A percentile compares a stretch with the other conserved stretches of the same genome.
These are phyloP conservation scores for Whalleya microplaca DNA, from an alignment of 2,329 filamentous ascomycete species.

Conservation along the genomic window DNA sequence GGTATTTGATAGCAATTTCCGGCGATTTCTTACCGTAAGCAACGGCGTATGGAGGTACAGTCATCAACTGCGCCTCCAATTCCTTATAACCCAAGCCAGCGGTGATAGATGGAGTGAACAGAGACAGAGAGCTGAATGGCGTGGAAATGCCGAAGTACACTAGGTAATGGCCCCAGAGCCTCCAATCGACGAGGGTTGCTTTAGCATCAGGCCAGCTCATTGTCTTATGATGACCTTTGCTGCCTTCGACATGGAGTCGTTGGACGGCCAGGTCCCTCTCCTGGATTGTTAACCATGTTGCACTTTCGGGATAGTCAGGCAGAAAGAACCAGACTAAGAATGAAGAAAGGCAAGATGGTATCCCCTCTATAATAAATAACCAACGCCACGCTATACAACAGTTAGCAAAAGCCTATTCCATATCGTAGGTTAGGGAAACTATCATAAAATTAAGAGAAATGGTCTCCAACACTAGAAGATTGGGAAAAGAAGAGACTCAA, in stretches of 20 bases:
- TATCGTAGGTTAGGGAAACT: background rate
- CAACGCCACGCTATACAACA: constrained; percentile 56
- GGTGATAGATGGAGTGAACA: constrained; percentile 63
- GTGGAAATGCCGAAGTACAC: constrained; percentile 44
- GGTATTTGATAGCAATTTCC: background rate
- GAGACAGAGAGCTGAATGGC: constrained; percentile 35
- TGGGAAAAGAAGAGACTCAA: background rate
- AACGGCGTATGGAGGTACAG: constrained; percentile 67
- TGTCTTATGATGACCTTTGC: constrained; percentile 61
- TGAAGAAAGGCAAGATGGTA: constrained; percentile 53
- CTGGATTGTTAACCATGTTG: constrained; percentile 60
- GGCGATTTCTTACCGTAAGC: constrained; percentile 36
- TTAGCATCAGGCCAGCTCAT: constrained; percentile 71
- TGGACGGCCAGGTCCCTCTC: constrained; percentile 58
- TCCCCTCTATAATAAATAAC: constrained; percentile 57
- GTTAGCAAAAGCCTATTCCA: background rate
- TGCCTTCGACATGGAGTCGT: constrained; percentile 48
- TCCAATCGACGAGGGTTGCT: constrained; percentile 65
- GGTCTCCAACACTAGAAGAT: background rate
- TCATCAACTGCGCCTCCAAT: constrained; percentile 63
- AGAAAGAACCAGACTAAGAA: constrained; percentile 60
- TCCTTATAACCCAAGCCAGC: constrained; percentile 34
- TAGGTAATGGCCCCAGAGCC: constrained; percentile 68
- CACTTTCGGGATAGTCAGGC: constrained; percentile 67
- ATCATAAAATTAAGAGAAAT: too few species aligned